Percentiles rank a stretch among this genome's conserved stretches.
phyloP scores from a whole-genome alignment of 805 yeast species.

The Candida anglica region DNA sequence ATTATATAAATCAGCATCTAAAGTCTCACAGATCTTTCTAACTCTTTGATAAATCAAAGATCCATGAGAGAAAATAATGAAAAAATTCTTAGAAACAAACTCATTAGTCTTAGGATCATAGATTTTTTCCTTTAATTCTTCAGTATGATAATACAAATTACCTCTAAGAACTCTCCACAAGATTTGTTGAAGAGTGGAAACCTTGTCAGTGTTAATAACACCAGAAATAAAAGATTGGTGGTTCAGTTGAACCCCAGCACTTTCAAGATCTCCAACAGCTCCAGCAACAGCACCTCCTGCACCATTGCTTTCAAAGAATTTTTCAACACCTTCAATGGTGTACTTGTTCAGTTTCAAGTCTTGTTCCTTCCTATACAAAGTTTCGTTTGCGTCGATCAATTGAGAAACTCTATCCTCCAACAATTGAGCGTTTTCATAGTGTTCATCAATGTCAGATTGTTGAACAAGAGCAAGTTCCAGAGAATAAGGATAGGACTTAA shows the following conservation, averaged over 20 bases:
- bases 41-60: constrained; percentile 65
- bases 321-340: constrained; percentile 32
- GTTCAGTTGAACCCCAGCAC: constrained; percentile 19
- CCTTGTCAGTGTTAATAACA: constrained; percentile 68
- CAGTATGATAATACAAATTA: constrained; percentile 73
- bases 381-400: constrained; percentile 64
- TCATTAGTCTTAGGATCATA: constrained; percentile 57
- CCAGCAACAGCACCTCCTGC: constrained; percentile 17
- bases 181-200: constrained; percentile 71
- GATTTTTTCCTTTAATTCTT: constrained; percentile 66
- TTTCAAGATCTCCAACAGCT: constrained; percentile 31
- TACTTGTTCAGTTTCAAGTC: constrained; percentile 69
- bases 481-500: constrained; percentile 23
- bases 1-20: constrained; percentile 75
- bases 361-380: constrained; percentile 58
- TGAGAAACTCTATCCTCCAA: constrained; percentile 74
- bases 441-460: constrained; percentile 68
- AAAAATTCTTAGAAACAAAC: constrained; percentile 69
- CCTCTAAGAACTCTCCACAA: constrained; percentile 94
- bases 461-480: constrained; percentile 19
- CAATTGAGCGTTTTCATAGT: constrained; percentile 55
- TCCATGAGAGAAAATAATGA: constrained; percentile 92
- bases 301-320: constrained; percentile 31
- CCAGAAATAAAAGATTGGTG: constrained; percentile 62
- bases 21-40: constrained; percentile 79